These are phyloP conservation scores for Rheum nobile DNA, from an alignment of 148 eudicot genomes.

Conservation along the genomic window DNA sequence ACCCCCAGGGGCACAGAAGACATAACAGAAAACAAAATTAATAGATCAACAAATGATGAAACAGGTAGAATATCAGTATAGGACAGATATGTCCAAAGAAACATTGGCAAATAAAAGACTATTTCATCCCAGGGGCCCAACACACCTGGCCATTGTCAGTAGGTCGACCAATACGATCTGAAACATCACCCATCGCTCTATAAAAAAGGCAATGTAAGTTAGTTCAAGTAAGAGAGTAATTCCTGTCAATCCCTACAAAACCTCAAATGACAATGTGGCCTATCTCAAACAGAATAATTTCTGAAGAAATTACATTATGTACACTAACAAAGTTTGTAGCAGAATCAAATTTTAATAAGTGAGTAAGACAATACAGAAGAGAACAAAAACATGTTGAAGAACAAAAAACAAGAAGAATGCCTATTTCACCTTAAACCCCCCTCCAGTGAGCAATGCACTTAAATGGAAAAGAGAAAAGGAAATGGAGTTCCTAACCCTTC, in stretches of 20 bases:
- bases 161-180: constrained; percentile 94
- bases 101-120: neutral
- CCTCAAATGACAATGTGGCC: neutral
- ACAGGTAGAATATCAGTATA: neutral
- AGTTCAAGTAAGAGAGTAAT: neutral
- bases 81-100: neutral
- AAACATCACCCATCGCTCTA: constrained; percentile 99
- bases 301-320: neutral
- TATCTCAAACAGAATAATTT: neutral
- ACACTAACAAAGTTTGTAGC: neutral
- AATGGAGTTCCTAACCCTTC: neutral
- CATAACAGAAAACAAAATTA: neutral
- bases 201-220: constrained; percentile 9
- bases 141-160: constrained; percentile 92
- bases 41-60: neutral
- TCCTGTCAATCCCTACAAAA: neutral
- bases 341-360: neutral
- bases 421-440: neutral
- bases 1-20: neutral
- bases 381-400: too few relatives aligned
- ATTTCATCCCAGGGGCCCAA: neutral
- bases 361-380: neutral
- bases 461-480: neutral
- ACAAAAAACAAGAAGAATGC: neutral
- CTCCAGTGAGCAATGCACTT: neutral